Evolutionary conservation across 192 early-diverging fungal genomes (phyloP), one percentile per base, ranked within the genome.

Genomic region (Podila minutissima): DNA sequence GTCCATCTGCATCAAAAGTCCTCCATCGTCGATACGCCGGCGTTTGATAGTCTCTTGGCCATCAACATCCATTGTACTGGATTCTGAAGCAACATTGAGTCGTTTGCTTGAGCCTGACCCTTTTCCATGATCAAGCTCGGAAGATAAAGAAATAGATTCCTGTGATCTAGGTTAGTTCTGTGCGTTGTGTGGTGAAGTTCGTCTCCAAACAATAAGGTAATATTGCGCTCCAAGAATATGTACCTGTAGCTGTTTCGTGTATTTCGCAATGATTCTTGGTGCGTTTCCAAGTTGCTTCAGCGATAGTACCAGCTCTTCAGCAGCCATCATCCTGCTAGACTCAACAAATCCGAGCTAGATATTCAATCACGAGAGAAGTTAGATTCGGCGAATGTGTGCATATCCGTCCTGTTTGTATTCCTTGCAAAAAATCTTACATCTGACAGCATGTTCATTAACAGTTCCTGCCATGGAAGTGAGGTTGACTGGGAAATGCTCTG

Each of bases 1-100:
- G 24, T 75, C 61, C 51, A 68, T 85, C 48, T 89, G 88, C 7
- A 86, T 69, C 41, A 82, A 57, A 15, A 75, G 67, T 17, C 33
- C 19, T 10, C 29, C 32, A 64, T 69, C 62, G 9, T 73, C 71
- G 8, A 73, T 66, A 58, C 77, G 65, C 50, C 77, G 63, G 60
- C 77, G 66, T 53, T 81, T 81, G 28, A 69, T 64, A 20, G 57
- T 48, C 19, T 81, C 71, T 5, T 50, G 46, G 24, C 66, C 26
- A n/a, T 81, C 77, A 31, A 20, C 0, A 7, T n/a, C 35, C 24
- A 29, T 49, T 15, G 59, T 12, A 24, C 59, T 62, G 10, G 64
- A 0, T 41, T 81, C 77, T 37, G 37, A 13, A 4, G 12, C 55
- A 5, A 15, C 4, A 35, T 60, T 72, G 5, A 73, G 61, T 19